These are phyloP conservation scores for Verticillium nonalfalfae DNA, from an alignment of 2,329 filamentous ascomycete genomes.

Conservation along the genomic window DNA sequence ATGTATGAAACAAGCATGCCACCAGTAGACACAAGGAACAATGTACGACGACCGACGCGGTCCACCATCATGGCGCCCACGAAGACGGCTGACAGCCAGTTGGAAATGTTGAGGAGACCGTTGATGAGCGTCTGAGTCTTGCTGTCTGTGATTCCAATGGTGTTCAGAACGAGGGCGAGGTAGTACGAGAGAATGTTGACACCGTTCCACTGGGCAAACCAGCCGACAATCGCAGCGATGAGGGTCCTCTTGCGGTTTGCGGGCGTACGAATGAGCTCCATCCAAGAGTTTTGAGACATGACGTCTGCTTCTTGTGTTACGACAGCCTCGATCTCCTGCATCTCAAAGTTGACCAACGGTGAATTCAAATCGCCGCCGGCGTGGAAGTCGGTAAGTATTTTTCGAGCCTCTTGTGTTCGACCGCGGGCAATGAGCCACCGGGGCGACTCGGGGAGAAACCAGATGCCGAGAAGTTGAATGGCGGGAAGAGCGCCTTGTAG, in stretches of 20 bases:
- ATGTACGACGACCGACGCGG: constrained; percentile 19
- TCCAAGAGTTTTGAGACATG: constrained; percentile 1
- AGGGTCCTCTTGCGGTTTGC: constrained; percentile 20
- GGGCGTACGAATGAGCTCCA: constrained; percentile 15
- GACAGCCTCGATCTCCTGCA: constrained; percentile 29
- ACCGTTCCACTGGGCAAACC: constrained; percentile 20
- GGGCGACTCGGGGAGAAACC: constrained; percentile 18
- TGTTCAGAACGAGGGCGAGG: constrained; percentile 24
- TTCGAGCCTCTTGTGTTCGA: background rate
- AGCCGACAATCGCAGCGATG: constrained; percentile 14
- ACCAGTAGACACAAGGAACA: constrained; percentile 22
- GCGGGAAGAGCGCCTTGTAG: constrained; percentile 16
- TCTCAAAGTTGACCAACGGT: constrained; percentile 31
- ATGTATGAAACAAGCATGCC: constrained; percentile 28
- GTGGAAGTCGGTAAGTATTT: constrained; percentile 15
- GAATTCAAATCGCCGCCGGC: constrained; percentile 22
- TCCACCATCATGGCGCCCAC: constrained; percentile 18
- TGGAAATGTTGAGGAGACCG: constrained; percentile 17
- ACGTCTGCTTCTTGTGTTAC: constrained; percentile 1
- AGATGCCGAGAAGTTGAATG: constrained; percentile 16
- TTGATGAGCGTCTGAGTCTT: constrained; percentile 32
- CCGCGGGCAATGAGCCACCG: constrained; percentile 7
- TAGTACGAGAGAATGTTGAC: constrained; percentile 31
- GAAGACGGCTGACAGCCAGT: constrained; percentile 5
- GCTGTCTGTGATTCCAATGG: constrained; percentile 20